phyloP scores from a whole-genome alignment of 2,329 filamentous ascomycete species.

The Zarea fungicola region DNA sequence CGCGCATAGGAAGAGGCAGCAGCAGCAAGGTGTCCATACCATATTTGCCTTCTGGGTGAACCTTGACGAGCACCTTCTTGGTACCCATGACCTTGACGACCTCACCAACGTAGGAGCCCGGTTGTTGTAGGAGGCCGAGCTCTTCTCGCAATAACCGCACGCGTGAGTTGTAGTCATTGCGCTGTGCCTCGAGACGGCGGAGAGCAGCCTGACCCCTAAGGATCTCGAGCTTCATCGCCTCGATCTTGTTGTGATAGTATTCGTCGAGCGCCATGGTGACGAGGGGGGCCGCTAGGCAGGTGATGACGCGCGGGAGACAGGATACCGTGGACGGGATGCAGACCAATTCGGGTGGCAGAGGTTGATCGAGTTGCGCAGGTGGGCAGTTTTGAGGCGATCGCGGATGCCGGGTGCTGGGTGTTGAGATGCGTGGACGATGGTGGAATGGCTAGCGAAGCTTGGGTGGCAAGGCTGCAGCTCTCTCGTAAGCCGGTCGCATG shows the following conservation, averaged over 20 bases:
- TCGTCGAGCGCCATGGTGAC: slow-evolving; percentile 93
- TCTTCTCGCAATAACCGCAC: slow-evolving; percentile 93
- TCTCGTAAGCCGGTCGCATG: slow-evolving; percentile 20
- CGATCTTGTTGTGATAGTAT: slow-evolving; percentile 99
- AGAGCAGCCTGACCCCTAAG: slow-evolving; percentile 96
- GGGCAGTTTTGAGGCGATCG: background rate
- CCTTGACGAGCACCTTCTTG: slow-evolving; percentile 98
- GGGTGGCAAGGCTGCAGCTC: slow-evolving; percentile 20
- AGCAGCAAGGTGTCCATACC: slow-evolving; percentile 51
- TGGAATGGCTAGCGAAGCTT: slow-evolving; percentile 16
- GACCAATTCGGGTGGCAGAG: slow-evolving; percentile 9
- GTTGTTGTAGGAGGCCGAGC: slow-evolving; percentile 91
- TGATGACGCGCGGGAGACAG: slow-evolving; percentile 1
- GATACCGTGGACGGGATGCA: background rate
- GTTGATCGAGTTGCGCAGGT: background rate
- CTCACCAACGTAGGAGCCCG: slow-evolving; percentile 95
- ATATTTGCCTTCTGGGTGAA: slow-evolving; percentile 99
- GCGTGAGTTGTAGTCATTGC: slow-evolving; percentile 98
- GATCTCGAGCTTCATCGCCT: slow-evolving; percentile 99
- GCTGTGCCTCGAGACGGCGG: slow-evolving; percentile 90
- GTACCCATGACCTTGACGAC: slow-evolving; percentile 99
- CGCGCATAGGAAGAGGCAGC: background rate
- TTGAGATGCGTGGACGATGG: slow-evolving; percentile 10
- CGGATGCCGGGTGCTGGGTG: slow-evolving; percentile 11
- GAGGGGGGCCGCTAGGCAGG: slow-evolving; percentile 15